These are phyloP conservation scores for Diphasiastrum complanatum DNA, from an alignment of 83 land plant genomes.

Conservation along the genomic window DNA sequence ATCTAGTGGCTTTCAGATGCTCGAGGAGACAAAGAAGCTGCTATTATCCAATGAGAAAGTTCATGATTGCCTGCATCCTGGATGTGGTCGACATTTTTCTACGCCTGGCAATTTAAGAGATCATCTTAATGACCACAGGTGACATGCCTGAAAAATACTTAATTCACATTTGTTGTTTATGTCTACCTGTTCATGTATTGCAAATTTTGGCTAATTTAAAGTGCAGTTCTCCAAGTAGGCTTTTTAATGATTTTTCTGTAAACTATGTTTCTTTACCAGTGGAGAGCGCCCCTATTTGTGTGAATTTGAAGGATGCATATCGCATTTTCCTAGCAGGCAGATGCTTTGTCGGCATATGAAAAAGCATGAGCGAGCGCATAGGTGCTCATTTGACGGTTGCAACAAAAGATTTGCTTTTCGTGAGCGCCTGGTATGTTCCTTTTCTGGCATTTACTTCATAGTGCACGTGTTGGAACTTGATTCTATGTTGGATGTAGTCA, in stretches of 20 bases:
- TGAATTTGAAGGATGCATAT: constrained; percentile 28
- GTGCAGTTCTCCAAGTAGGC: too few species aligned
- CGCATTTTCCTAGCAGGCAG: constrained; percentile 28
- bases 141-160: too few species aligned
- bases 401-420: constrained; percentile 34
- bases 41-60: constrained; percentile 28
- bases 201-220: too few species aligned
- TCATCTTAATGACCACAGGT: constrained; percentile 38
- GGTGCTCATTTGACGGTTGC: constrained; percentile 35
- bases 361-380: constrained; percentile 33
- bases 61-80: constrained; percentile 21
- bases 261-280: constrained; percentile 7
- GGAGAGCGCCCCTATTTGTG: constrained; percentile 36
- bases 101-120: constrained; percentile 34
- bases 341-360: constrained; percentile 35
- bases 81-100: constrained; percentile 19
- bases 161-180: too few species aligned
- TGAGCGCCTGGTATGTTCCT: constrained; percentile 28
- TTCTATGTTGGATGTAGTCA: not conserved
- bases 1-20: too few species aligned
- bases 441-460: not conserved
- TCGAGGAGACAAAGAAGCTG: constrained; percentile 37
- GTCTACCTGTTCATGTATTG: too few species aligned
- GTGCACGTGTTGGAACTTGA: not conserved
- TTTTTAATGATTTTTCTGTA: too few species aligned